Conservation (phyloP, 129 eudicot genomes). For the Heracleum sosnowskyi region DNA sequence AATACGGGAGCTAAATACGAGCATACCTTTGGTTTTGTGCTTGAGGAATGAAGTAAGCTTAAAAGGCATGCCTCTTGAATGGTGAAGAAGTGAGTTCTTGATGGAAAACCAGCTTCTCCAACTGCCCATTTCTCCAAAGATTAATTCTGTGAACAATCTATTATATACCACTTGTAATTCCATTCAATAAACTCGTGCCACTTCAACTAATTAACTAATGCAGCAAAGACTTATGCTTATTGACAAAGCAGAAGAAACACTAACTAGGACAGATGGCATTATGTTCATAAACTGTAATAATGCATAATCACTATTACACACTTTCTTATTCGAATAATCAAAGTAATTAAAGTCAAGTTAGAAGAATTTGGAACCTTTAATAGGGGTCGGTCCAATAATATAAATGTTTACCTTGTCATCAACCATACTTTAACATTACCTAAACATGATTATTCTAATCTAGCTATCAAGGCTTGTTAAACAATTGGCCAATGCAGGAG, state of each 20-base stretch:
- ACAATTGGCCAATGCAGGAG: neutral
- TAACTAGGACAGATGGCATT: slow-evolving; percentile 41
- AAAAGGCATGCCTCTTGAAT: slow-evolving; percentile 36
- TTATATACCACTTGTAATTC: slow-evolving; percentile 16
- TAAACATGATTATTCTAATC: neutral
- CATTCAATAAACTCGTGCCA: slow-evolving; percentile 8
- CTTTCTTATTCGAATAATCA: neutral
- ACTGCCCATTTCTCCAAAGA: slow-evolving; percentile 38
- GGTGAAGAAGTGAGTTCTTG: slow-evolving; percentile 35
- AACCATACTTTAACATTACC: neutral
- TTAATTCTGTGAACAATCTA: slow-evolving; percentile 19
- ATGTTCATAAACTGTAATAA: slow-evolving; percentile 11
- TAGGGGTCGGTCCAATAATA: slow-evolving; percentile 3
- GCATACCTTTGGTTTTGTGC: slow-evolving; percentile 47
- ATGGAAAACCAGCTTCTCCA: slow-evolving; percentile 43
- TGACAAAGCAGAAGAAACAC: slow-evolving; percentile 45
- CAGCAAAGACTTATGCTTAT: slow-evolving; percentile 25
- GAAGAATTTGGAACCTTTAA: neutral
- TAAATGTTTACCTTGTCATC: neutral
- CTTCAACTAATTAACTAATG: slow-evolving; percentile 11
- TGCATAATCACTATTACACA: slow-evolving; percentile 9
- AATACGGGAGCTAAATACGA: neutral
- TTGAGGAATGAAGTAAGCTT: slow-evolving; percentile 41
- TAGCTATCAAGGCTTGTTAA: neutral
- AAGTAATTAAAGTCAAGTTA: neutral